Evolutionary conservation across 176 grass and related monocot species (phyloP).

Genomic region (Lolium multiflorum): DNA sequence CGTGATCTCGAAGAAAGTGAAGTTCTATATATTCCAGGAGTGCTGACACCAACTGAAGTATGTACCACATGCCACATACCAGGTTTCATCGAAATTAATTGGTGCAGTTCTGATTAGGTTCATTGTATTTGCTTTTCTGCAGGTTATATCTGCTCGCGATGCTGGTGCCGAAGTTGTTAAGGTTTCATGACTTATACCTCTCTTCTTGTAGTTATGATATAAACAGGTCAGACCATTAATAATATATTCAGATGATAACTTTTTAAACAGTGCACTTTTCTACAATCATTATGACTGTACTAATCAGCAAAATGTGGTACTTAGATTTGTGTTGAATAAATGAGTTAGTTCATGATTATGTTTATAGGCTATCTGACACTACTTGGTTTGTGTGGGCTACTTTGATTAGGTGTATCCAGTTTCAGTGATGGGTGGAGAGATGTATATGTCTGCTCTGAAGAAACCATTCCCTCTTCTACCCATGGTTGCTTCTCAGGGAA

Average conservation of each 20-base stretch:
- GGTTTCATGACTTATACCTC: conserved; percentile 46
- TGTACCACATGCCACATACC: conserved; percentile 36
- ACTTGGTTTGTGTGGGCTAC: conserved; percentile 7
- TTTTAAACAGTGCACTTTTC: background rate
- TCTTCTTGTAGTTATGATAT: conserved; percentile 32
- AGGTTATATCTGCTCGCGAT: conserved; percentile 83
- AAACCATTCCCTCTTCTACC: conserved; percentile 86
- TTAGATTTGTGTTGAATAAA: conserved; percentile 5
- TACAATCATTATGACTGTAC: background rate
- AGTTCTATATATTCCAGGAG: conserved; percentile 92
- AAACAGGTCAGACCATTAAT: conserved; percentile 15
- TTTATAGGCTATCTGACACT: conserved; percentile 17
- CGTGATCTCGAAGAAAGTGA: conserved; percentile 55
- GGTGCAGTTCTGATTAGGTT: conserved; percentile 18
- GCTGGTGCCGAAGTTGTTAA: conserved; percentile 77
- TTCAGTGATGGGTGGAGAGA: conserved; percentile 78
- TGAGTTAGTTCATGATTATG: background rate
- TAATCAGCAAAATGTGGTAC: background rate
- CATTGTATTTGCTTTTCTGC: conserved; percentile 31
- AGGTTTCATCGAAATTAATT: conserved; percentile 17
- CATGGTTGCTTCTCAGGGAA: conserved; percentile 96
- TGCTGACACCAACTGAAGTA: conserved; percentile 91
- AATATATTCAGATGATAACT: conserved; percentile 7
- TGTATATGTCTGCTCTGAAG: conserved; percentile 83
- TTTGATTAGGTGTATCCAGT: conserved; percentile 78